Evolutionary conservation across 2,329 filamentous ascomycete species (phyloP), one percentile per base, ranked within the genome.

Genomic region (Pezicula carpinea): DNA sequence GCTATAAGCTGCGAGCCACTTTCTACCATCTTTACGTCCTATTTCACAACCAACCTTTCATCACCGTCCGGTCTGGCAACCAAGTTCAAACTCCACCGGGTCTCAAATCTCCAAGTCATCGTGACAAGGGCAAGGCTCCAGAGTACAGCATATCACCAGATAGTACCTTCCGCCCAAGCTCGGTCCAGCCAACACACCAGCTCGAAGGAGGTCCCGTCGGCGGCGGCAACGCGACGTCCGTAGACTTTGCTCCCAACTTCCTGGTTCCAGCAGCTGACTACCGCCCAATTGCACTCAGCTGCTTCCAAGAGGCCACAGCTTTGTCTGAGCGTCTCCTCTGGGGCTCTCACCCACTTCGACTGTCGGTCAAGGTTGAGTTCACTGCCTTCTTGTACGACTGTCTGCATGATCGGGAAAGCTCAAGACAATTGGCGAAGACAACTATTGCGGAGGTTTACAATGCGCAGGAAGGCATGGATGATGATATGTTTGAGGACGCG

Each of bases 21-120:
- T 95, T 97, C 64, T 93, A 95, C 59, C 92, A 99, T 69, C 89
- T 99, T 55, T 96, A 96, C 65, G 93, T 95, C 45, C 78, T 97
- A 11, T 97, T 96, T 63, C 89, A 96, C 71, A 96, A 96, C 67
- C 82, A 89, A 44, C 92, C 92, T 0, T 77, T 85, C 0, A 79
- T 96, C 39, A 57, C 32, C 7, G 46, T 61, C 19, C 57, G 54
- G 47, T 36, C 48, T 6, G 34, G 44, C 48, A 59, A 33, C 49
- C 60, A 56, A 55, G 58, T 66, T 57, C 71, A 60, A 58, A 78
- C 70, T 6, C 62, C 62, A 39, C 62, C 62, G 15, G 62, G 62
- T 21, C 50, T 65, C 18, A 63, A 44, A 39, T 66, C 51, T 35
- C 60, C 46, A 11, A 55, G 56, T 56, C 65, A 60, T 29, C 35